Conservation (phyloP, 2,329 filamentous ascomycete species). For the Ophiostoma ips region DNA sequence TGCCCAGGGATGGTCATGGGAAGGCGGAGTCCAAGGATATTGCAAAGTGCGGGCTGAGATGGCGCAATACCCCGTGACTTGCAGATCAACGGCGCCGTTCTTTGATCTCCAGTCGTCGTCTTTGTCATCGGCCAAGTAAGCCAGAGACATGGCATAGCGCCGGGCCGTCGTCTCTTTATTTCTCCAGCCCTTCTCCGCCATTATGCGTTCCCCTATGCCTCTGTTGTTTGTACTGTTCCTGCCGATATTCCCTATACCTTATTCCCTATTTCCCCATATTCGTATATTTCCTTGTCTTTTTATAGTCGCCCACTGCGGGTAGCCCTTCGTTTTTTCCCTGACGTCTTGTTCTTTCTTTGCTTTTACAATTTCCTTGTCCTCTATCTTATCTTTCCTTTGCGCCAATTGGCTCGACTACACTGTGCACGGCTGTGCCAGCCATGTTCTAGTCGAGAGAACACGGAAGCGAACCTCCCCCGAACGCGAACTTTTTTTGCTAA, state of each 20-base stretch:
- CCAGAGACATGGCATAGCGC: background rate
- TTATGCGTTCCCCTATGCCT: background rate
- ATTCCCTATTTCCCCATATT: background rate
- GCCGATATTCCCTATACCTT: background rate
- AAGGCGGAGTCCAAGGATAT: constrained; percentile 19
- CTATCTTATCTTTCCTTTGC: background rate
- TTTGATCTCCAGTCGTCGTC: background rate
- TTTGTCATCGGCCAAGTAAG: background rate
- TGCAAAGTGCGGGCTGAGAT: constrained; percentile 34
- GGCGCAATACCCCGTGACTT: constrained; percentile 49
- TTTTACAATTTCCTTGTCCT: background rate
- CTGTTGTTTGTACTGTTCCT: background rate
- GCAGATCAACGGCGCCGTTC: constrained; percentile 6
- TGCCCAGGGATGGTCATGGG: constrained; percentile 10
- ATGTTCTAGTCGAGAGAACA: constrained; percentile 6
- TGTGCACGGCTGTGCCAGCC: constrained; percentile 7
- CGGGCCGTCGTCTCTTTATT: background rate
- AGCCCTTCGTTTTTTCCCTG: background rate
- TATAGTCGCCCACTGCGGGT: constrained; percentile 3
- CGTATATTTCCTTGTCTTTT: too few relatives aligned
- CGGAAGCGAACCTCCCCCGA: too few relatives aligned
- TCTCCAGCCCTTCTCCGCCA: background rate
- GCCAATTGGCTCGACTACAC: constrained; percentile 11
- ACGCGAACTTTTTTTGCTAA: constrained; percentile 26
- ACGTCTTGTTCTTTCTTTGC: background rate